phyloP scores from a whole-genome alignment of 495 filamentous ascomycete species.

The Neurospora intermedia region DNA sequence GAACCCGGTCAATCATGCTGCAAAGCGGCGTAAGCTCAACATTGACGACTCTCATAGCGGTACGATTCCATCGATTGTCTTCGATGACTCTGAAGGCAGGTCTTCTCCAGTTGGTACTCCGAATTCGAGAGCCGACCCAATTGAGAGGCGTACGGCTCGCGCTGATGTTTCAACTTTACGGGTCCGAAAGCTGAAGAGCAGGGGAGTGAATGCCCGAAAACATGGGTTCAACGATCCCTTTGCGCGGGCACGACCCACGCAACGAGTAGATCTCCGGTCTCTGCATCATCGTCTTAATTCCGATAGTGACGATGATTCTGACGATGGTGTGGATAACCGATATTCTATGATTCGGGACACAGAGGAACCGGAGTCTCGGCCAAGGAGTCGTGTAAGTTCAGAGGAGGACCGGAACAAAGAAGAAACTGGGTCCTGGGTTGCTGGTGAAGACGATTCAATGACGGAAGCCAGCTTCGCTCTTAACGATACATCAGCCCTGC shows the following conservation, averaged over 20 bases:
- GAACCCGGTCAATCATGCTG: slow-evolving; percentile 65
- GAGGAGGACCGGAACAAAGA: slow-evolving; percentile 57
- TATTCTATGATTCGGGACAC: slow-evolving; percentile 56
- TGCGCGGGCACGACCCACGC: slow-evolving; percentile 51
- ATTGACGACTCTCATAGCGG: slow-evolving; percentile 57
- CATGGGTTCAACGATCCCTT: slow-evolving; percentile 69
- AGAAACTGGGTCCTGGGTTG: slow-evolving; percentile 35
- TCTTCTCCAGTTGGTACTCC: slow-evolving; percentile 51
- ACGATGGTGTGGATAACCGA: slow-evolving; percentile 34
- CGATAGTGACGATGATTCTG: slow-evolving; percentile 50
- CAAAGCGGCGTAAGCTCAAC: slow-evolving; percentile 66
- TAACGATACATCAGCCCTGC: slow-evolving; percentile 28
- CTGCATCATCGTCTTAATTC: slow-evolving; percentile 43
- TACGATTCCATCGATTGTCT: slow-evolving; percentile 25
- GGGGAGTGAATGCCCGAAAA: slow-evolving; percentile 48
- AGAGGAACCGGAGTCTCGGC: slow-evolving; percentile 73
- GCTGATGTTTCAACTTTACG: slow-evolving; percentile 56
- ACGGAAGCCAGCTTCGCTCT: slow-evolving; percentile 42
- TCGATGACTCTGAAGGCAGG: slow-evolving; percentile 45
- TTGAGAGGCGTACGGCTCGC: slow-evolving; percentile 37
- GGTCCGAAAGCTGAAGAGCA: slow-evolving; percentile 53
- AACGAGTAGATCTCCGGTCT: slow-evolving; percentile 33
- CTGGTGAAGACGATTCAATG: slow-evolving; percentile 44
- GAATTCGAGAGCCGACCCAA: slow-evolving; percentile 51
- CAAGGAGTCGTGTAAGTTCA: slow-evolving; percentile 66